Conservation (phyloP, 345 rosid species). For the Arabis hirsuta region DNA sequence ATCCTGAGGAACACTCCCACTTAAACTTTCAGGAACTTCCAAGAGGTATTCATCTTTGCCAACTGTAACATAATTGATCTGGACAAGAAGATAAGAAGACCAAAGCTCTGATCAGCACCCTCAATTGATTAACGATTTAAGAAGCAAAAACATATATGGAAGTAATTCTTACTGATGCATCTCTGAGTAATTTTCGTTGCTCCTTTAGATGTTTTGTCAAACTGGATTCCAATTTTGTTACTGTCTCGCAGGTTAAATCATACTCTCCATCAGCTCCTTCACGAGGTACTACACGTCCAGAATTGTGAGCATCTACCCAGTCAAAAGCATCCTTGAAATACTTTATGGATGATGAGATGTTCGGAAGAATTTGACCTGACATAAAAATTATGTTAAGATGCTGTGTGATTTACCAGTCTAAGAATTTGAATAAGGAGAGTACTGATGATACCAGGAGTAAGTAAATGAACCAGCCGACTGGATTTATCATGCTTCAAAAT, state of each 20-base stretch:
- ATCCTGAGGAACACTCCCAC: conserved; percentile 72
- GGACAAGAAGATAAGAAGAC: conserved; percentile 40
- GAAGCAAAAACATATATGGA: conserved; percentile 22
- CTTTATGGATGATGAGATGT: conserved; percentile 56
- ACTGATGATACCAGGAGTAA: conserved; percentile 68
- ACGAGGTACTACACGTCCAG: conserved; percentile 90
- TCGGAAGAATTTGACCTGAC: conserved; percentile 77
- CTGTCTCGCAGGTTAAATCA: conserved; percentile 67
- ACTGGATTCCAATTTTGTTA: conserved; percentile 63
- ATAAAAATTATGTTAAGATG: conserved; percentile 39
- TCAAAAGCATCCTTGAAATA: conserved; percentile 92
- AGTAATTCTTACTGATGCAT: conserved; percentile 64
- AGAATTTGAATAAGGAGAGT: conserved; percentile 19
- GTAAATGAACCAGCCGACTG: conserved; percentile 61
- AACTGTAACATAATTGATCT: conserved; percentile 89
- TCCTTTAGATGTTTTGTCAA: conserved; percentile 83
- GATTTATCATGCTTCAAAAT: conserved; percentile 72
- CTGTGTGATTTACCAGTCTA: conserved; percentile 17
- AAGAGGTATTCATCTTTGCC: conserved; percentile 86
- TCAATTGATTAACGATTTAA: conserved; percentile 22
- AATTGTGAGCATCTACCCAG: conserved; percentile 86
- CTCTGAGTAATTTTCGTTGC: conserved; percentile 81
- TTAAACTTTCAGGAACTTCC: conserved; percentile 86
- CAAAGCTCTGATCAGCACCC: conserved; percentile 38
- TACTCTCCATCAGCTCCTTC: conserved; percentile 84